A percentile compares a stretch with the other conserved stretches of the same genome.
These are phyloP conservation scores for Fusarium temperatum DNA, from an alignment of 2,329 filamentous ascomycete species.

Conservation along the genomic window DNA sequence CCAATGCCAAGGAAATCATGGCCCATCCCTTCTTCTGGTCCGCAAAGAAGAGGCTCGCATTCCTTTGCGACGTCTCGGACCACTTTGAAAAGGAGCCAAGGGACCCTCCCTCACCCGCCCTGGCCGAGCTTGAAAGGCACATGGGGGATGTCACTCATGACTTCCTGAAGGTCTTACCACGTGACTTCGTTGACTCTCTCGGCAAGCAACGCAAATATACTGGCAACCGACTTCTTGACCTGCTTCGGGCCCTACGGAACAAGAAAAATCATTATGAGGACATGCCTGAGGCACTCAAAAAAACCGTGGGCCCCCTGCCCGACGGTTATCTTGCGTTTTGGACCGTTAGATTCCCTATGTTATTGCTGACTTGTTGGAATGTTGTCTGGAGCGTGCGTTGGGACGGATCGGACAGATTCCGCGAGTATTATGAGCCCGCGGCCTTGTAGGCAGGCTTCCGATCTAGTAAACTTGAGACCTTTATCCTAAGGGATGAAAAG, in stretches of 20 bases:
- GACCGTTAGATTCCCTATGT: constrained; percentile 78
- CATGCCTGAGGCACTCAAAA: constrained; percentile 82
- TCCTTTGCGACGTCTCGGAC: constrained; percentile 96
- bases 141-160: constrained; percentile 56
- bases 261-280: constrained; percentile 99
- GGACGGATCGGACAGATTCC: constrained; percentile 72
- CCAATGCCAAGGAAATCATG: constrained; percentile 81
- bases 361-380: constrained; percentile 82
- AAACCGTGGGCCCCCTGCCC: constrained; percentile 74
- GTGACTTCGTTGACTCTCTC: constrained; percentile 85
- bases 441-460: constrained; percentile 38
- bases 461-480: background rate
- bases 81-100: constrained; percentile 93
- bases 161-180: constrained; percentile 80
- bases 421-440: constrained; percentile 72
- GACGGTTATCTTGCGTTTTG: constrained; percentile 87
- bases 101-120: constrained; percentile 77
- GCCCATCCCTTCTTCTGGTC: constrained; percentile 98
- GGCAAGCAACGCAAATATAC: constrained; percentile 97
- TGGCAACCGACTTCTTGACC: constrained; percentile 81
- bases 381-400: constrained; percentile 74
- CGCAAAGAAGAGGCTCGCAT: constrained; percentile 85
- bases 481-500: background rate
- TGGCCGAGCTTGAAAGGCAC: constrained; percentile 67
- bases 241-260: constrained; percentile 88